These are phyloP conservation scores for Avena insularis DNA, from an alignment of 176 grass and related monocot species.

Conservation along the genomic window DNA sequence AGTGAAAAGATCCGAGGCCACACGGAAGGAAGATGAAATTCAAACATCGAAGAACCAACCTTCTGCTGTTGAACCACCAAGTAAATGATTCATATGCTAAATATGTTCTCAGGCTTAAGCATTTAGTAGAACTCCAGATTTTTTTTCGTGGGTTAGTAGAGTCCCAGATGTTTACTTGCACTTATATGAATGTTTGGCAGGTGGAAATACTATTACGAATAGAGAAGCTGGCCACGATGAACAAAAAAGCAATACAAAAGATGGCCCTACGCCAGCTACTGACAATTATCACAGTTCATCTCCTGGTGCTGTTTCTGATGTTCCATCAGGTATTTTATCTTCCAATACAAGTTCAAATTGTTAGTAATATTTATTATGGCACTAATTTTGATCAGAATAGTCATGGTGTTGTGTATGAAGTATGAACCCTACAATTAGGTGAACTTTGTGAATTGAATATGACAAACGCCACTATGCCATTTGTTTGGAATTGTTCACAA, in stretches of 20 bases:
- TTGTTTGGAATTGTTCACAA: background rate
- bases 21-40: conserved; percentile 34
- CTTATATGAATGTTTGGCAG: conserved; percentile 41
- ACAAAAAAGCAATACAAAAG: conserved; percentile 40
- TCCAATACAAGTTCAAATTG: background rate
- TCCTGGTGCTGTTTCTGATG: conserved; percentile 34
- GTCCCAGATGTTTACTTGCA: conserved; percentile 8
- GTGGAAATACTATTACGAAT: conserved; percentile 37
- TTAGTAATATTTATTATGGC: background rate
- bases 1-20: conserved; percentile 45
- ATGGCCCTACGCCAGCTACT: conserved; percentile 22
- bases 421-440: background rate
- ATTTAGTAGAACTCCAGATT: background rate
- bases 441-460: background rate
- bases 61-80: conserved; percentile 28
- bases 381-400: background rate
- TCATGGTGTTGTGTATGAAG: background rate
- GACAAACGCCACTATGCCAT: background rate
- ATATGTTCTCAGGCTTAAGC: background rate
- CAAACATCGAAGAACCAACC: conserved; percentile 42
- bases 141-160: too few relatives aligned
- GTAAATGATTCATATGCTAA: conserved; percentile 25
- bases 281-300: conserved; percentile 42
- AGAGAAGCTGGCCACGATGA: conserved; percentile 29
- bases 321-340: conserved; percentile 42